Evolutionary conservation across 257 asterid species (phyloP).

Genomic region (Ilex asprella): DNA sequence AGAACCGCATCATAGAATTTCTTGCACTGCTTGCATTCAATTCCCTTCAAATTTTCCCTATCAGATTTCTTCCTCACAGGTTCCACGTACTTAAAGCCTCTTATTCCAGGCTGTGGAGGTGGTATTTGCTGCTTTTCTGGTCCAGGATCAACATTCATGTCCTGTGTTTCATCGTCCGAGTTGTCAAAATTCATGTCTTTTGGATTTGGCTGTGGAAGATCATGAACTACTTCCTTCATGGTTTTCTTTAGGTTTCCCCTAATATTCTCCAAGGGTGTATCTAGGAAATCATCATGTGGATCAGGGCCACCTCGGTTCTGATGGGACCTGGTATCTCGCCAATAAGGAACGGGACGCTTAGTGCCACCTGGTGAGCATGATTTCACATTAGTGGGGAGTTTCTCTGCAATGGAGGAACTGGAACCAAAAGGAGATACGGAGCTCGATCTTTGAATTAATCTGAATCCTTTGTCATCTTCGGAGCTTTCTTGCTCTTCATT

Average conservation of each 20-base stretch:
- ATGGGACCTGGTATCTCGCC: conserved; percentile 94
- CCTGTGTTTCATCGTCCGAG: conserved; percentile 74
- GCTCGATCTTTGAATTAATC: conserved; percentile 29
- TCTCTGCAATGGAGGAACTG: conserved; percentile 30
- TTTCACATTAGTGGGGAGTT: conserved; percentile 29
- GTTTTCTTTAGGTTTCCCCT: conserved; percentile 45
- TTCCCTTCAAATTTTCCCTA: conserved; percentile 75
- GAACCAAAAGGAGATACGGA: conserved; percentile 40
- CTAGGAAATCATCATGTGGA: conserved; percentile 87
- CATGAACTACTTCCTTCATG: conserved; percentile 29
- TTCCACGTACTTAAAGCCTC: conserved; percentile 70
- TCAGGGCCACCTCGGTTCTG: conserved; percentile 80
- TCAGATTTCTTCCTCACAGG: conserved; percentile 77
- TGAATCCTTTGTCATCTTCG: conserved; percentile 26
- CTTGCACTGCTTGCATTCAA: conserved; percentile 94
- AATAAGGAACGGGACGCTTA: conserved; percentile 71
- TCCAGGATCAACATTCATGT: conserved; percentile 38
- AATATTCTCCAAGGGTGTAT: conserved; percentile 75
- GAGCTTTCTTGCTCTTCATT: conserved; percentile 27
- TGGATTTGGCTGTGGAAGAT: conserved; percentile 21
- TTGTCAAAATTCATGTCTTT: conserved; percentile 24
- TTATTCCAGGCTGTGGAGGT: conserved; percentile 34
- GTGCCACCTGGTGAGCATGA: conserved; percentile 59
- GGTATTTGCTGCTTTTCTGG: conserved; percentile 33
- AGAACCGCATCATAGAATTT: conserved; percentile 91